A percentile compares a stretch with the other conserved stretches of the same genome.
Conservation (phyloP, 2,329 filamentous ascomycete species). For the Daldinia sp. region DNA sequence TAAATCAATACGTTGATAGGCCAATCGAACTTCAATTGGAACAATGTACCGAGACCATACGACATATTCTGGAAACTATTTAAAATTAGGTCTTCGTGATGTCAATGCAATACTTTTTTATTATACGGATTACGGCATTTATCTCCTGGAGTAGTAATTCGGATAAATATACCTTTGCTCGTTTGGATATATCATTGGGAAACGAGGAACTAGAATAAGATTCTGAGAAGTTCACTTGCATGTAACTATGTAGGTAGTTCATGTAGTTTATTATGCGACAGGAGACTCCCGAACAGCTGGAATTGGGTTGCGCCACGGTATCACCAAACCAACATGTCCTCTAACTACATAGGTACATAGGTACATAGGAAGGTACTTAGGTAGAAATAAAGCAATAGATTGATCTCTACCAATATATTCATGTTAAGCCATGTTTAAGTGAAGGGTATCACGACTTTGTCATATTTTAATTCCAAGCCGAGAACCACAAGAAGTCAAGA, state of each 20-base stretch:
- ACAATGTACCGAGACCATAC: slow-evolving; percentile 7
- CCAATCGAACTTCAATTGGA: neutral
- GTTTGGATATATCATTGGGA: neutral
- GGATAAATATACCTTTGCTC: neutral
- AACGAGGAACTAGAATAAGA: neutral
- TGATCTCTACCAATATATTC: neutral
- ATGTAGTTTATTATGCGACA: neutral
- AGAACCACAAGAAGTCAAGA: neutral
- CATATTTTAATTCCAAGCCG: neutral
- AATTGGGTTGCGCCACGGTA: neutral
- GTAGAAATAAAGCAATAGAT: too few relatives aligned
- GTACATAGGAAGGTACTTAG: too few relatives aligned
- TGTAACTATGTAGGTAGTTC: too few relatives aligned
- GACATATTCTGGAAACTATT: neutral
- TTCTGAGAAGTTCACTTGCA: neutral
- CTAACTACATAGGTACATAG: neutral
- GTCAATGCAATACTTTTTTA: neutral
- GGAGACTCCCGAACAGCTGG: neutral
- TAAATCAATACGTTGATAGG: neutral
- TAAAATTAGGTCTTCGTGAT: neutral
- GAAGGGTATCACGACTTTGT: neutral
- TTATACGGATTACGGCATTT: neutral
- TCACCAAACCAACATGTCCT: neutral
- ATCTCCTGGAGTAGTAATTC: neutral
- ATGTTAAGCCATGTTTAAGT: neutral